A percentile compares a stretch with the other conserved stretches of the same genome.
These are phyloP conservation scores for Handroanthus guayacan DNA, from an alignment of 257 asterid genomes.

Conservation along the genomic window DNA sequence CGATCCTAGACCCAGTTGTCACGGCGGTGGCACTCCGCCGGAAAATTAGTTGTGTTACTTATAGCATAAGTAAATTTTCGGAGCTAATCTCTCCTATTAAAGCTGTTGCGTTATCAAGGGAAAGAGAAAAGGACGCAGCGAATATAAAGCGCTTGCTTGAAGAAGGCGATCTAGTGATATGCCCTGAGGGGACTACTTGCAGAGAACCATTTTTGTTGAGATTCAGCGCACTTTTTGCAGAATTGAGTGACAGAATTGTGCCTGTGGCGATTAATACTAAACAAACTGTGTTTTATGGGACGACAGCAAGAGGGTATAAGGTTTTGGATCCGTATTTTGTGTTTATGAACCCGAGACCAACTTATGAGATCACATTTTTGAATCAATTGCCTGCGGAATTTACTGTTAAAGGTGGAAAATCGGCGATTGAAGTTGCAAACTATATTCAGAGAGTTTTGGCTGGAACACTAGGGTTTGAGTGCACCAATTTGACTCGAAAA, in stretches of 20 bases:
- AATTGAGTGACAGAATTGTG: slow-evolving; percentile 81
- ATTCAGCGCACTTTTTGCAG: slow-evolving; percentile 92
- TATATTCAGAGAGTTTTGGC: slow-evolving; percentile 77
- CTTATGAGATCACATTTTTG: slow-evolving; percentile 81
- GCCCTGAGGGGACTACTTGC: slow-evolving; percentile 95
- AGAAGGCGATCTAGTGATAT: slow-evolving; percentile 82
- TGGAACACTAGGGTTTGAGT: slow-evolving; percentile 83
- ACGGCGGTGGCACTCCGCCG: slow-evolving; percentile 85
- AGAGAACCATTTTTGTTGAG: slow-evolving; percentile 77
- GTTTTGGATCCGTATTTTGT: slow-evolving; percentile 79
- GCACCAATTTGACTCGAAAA: slow-evolving; percentile 82
- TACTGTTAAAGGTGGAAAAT: slow-evolving; percentile 66
- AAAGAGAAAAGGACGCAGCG: slow-evolving; percentile 77
- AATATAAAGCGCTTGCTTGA: slow-evolving; percentile 64
- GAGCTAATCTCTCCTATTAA: slow-evolving; percentile 83
- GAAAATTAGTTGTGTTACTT: slow-evolving; percentile 86
- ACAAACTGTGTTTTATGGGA: slow-evolving; percentile 79
- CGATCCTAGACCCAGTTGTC: slow-evolving; percentile 84
- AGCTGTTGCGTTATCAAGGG: slow-evolving; percentile 80
- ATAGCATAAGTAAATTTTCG: slow-evolving; percentile 79
- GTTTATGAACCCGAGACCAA: slow-evolving; percentile 91
- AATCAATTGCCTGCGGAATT: slow-evolving; percentile 69
- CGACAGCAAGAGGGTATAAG: slow-evolving; percentile 79
- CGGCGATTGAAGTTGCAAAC: slow-evolving; percentile 85
- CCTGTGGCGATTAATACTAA: slow-evolving; percentile 78